Conservation (phyloP, 2,329 filamentous ascomycete genomes). For the Cyclaneusma minus region DNA sequence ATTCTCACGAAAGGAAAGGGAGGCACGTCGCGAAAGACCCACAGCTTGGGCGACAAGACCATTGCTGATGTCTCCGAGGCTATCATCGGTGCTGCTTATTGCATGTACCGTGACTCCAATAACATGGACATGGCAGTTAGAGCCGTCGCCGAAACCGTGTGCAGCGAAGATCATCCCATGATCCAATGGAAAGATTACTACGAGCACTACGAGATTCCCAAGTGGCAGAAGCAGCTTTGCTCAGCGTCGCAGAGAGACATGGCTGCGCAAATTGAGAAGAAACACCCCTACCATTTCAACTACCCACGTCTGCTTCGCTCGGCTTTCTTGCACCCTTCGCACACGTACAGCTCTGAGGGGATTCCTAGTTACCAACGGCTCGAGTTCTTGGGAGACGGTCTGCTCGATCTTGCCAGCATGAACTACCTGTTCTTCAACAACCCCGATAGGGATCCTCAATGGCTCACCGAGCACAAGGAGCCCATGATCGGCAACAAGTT, state of each 20-base stretch:
- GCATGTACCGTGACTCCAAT: conserved; percentile 25
- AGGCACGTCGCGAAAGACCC: conserved; percentile 36
- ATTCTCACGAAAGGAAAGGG: conserved; percentile 59
- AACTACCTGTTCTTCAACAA: conserved; percentile 66
- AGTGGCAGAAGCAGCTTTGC: conserved; percentile 48
- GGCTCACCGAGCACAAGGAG: conserved; percentile 98
- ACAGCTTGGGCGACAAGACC: conserved; percentile 71
- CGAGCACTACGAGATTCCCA: conserved; percentile 48
- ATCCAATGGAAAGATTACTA: conserved; percentile 59
- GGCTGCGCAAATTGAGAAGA: conserved; percentile 42
- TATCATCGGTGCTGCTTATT: conserved; percentile 71
- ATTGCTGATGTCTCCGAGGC: conserved; percentile 93
- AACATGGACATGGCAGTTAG: conserved; percentile 42
- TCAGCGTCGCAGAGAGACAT: conserved; percentile 57
- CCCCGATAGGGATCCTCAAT: conserved; percentile 75
- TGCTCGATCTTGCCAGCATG: conserved; percentile 76
- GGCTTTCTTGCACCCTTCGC: conserved; percentile 79
- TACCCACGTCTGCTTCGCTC: conserved; percentile 65
- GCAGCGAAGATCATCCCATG: conserved; percentile 54
- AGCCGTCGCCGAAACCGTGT: conserved; percentile 55
- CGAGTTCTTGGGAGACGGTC: conserved; percentile 80
- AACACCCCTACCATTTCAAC: conserved; percentile 49
- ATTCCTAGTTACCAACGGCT: conserved; percentile 81
- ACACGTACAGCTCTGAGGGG: conserved; percentile 57
- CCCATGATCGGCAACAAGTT: conserved; percentile 99